Evolutionary conservation across 2,329 filamentous ascomycete genomes (phyloP), one percentile per base, ranked within the genome.

Genomic region (Aquanectria penicillioides): DNA sequence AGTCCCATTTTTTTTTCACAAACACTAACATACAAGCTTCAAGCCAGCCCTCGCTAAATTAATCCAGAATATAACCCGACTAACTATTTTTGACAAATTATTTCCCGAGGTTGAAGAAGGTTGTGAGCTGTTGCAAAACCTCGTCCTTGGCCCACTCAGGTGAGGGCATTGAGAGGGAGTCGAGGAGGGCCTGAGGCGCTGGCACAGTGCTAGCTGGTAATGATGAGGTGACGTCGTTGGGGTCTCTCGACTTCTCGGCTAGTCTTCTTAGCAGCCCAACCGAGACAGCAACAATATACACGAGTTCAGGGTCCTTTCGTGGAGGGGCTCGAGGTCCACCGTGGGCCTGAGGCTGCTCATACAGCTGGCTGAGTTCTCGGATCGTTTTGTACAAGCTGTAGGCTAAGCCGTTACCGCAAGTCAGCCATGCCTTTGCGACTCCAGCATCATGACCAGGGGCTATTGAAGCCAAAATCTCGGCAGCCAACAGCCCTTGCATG

Each of bases 401-500:
- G 1, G 92, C 90, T 74, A 97, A 95, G 0, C 91, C 92, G 67
- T 96, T 93, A 36, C 90, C 87, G 4, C 91, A 93, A 33, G 89
- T 87, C 7, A 98, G 84, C 94, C 95, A 98, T 0, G 86, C 82
- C 54, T 87, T 86, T 4, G 94, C 90, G 7, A 97, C 78, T 4
- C 86, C 84, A 13, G 84, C 84, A 64, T 96, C 93, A n/a, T 86
- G 83, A 5, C 85, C 84, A 3, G 89, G 89, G 3, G 88, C 86
- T 11, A 97, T 81, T 9, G 89, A 89, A 0, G 93, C 88, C 3
- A 98, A 79, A 48, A 98, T 96, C 66, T 98, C 94, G 0, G 93
- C 94, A 1, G 93, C 91, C 6, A 98, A 82, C 68, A 98, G 86
- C 2, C 93, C 94, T 77, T 99, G 95, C 84, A 97, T 95, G 10